Evolutionary conservation across 2,329 filamentous ascomycete species (phyloP).

Genomic region (Diplodia sapinea): DNA sequence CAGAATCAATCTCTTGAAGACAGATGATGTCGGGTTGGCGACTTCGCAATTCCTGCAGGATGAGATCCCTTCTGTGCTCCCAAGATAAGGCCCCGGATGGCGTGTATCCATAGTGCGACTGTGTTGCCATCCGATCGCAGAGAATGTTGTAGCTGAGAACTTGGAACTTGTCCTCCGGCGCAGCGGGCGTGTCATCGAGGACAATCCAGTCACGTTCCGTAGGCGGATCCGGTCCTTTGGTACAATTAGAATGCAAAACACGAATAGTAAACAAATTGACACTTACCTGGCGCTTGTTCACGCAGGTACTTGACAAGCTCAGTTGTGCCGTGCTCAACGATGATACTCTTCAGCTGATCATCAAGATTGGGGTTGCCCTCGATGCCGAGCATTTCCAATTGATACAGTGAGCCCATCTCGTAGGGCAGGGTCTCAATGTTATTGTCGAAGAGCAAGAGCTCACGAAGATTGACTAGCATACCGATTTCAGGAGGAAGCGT

Average conservation of each 20-base stretch:
- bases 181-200: slow-evolving; percentile 64
- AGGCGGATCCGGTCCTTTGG: slow-evolving; percentile 75
- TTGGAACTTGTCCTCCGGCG: slow-evolving; percentile 70
- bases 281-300: slow-evolving; percentile 82
- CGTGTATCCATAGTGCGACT: slow-evolving; percentile 86
- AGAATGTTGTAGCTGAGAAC: slow-evolving; percentile 95
- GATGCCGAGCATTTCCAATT: slow-evolving; percentile 86
- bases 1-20: slow-evolving; percentile 89
- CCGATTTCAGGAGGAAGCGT: slow-evolving; percentile 88
- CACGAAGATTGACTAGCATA: slow-evolving; percentile 92
- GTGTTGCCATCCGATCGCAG: slow-evolving; percentile 90
- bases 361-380: slow-evolving; percentile 88
- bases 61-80: slow-evolving; percentile 83
- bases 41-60: slow-evolving; percentile 79
- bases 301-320: slow-evolving; percentile 81
- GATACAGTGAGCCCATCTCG: slow-evolving; percentile 87
- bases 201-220: slow-evolving; percentile 76
- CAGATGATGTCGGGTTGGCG: slow-evolving; percentile 88
- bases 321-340: slow-evolving; percentile 87
- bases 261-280: slow-evolving; percentile 31
- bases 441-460: slow-evolving; percentile 89
- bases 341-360: slow-evolving; percentile 74
- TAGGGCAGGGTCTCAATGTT: slow-evolving; percentile 79
- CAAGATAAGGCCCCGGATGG: slow-evolving; percentile 81
- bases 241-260: neutral